Conservation (phyloP, 331 rosid species). For the Acacia concinna region DNA sequence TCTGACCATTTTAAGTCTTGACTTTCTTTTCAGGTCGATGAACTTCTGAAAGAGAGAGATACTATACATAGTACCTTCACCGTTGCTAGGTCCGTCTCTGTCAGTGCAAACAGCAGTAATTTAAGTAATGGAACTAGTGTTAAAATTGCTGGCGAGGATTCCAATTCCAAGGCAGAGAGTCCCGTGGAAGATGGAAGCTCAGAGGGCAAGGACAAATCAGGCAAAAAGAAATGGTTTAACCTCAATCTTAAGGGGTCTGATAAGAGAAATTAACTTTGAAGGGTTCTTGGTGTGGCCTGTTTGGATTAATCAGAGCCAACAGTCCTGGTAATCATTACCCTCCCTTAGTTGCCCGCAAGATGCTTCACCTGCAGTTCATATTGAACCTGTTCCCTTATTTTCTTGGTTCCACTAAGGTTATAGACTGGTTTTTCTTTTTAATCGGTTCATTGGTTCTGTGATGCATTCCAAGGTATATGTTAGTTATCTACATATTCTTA, state of each 20-base stretch:
- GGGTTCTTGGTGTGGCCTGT: constrained; percentile 30
- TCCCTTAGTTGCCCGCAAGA: constrained; percentile 25
- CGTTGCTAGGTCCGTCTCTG: constrained; percentile 37
- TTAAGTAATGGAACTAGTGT: constrained; percentile 70
- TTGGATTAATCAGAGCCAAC: constrained; percentile 28
- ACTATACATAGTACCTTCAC: constrained; percentile 79
- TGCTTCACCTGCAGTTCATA: constrained; percentile 38
- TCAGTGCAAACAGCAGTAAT: constrained; percentile 44
- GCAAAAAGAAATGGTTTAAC: constrained; percentile 93
- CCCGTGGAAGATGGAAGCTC: constrained; percentile 84
- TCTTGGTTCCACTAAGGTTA: constrained; percentile 39
- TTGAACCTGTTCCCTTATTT: constrained; percentile 22
- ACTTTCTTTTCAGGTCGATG: constrained; percentile 73
- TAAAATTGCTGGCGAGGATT: constrained; percentile 66
- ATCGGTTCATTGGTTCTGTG: constrained; percentile 42
- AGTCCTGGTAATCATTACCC: constrained; percentile 30
- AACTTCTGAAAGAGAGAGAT: constrained; percentile 90
- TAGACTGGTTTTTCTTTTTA: constrained; percentile 38
- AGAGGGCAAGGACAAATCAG: constrained; percentile 85
- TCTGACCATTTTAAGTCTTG: not conserved
- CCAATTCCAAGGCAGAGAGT: constrained; percentile 54
- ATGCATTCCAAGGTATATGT: constrained; percentile 39
- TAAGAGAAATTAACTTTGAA: constrained; percentile 56
- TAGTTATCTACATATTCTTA: constrained; percentile 32
- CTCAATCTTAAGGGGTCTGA: constrained; percentile 89